Conservation (phyloP, 257 asterid genomes). For the Mentha longifolia region DNA sequence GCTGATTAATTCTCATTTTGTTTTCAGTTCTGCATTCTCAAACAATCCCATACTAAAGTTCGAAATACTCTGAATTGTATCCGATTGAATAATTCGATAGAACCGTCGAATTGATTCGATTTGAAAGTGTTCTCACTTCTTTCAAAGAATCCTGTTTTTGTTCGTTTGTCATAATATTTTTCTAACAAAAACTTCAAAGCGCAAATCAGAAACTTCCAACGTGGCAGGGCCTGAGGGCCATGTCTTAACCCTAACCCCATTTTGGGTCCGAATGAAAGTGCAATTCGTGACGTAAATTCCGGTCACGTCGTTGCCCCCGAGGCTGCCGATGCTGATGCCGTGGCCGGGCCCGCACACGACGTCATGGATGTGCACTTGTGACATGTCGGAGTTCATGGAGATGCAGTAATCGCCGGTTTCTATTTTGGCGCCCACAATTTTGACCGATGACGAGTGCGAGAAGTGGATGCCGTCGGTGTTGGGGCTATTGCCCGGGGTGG, state of each 20-base stretch:
- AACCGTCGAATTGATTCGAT: no score
- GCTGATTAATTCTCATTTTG: no score
- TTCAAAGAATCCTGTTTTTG: no score
- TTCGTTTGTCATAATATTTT: no score
- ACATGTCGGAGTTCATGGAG: constrained; percentile 43
- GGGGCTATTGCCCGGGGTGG: constrained; percentile 42
- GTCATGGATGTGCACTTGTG: constrained; percentile 21
- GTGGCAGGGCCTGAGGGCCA: constrained; percentile 49
- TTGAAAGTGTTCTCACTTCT: constrained; percentile 79
- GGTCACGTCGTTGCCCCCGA: constrained; percentile 35
- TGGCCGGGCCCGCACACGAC: constrained; percentile 48
- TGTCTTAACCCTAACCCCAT: constrained; percentile 55
- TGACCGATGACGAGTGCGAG: constrained; percentile 14
- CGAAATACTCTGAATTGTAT: no score
- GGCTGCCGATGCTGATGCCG: constrained; percentile 54
- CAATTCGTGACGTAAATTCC: constrained; percentile 43
- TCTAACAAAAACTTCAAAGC: constrained; percentile 44
- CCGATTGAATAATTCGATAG: no score
- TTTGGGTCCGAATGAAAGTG: constrained; percentile 40
- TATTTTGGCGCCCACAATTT: constrained; percentile 27
- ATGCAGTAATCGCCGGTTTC: constrained; percentile 53
- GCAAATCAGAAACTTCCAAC: constrained; percentile 30
- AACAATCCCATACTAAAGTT: no score
- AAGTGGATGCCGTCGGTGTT: constrained; percentile 59
- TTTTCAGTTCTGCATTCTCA: no score